These are phyloP conservation scores for Pseudocercospora musae DNA, from an alignment of 2,329 filamentous ascomycete genomes.

Conservation along the genomic window DNA sequence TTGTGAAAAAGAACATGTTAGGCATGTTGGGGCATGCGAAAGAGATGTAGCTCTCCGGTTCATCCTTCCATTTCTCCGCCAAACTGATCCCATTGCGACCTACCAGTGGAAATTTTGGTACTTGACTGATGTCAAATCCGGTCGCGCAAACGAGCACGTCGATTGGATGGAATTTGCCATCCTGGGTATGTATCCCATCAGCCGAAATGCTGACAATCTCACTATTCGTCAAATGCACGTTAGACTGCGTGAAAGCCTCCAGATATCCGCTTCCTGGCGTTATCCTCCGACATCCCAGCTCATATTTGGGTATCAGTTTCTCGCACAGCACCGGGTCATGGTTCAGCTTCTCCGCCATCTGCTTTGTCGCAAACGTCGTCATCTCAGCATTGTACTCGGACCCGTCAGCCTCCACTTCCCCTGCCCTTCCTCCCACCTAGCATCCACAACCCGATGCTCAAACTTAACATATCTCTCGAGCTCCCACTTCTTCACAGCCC, in stretches of 20 bases:
- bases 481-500: slow-evolving; percentile 39
- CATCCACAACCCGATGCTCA: slow-evolving; percentile 38
- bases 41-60: slow-evolving; percentile 30
- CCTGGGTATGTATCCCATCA: slow-evolving; percentile 38
- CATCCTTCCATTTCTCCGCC: slow-evolving; percentile 28
- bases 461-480: slow-evolving; percentile 41
- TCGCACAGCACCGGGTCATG: slow-evolving; percentile 56
- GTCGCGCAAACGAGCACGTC: slow-evolving; percentile 50
- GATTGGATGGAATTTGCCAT: slow-evolving; percentile 38
- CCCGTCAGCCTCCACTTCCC: slow-evolving; percentile 40
- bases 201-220: slow-evolving; percentile 39
- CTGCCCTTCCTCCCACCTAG: slow-evolving; percentile 39
- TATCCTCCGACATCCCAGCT: slow-evolving; percentile 48
- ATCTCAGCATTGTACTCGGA: slow-evolving; percentile 48
- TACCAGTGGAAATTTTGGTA: slow-evolving; percentile 35
- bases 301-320: slow-evolving; percentile 44
- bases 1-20: slow-evolving; percentile 39
- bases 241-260: slow-evolving; percentile 46
- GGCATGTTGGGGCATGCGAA: slow-evolving; percentile 32
- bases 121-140: slow-evolving; percentile 39
- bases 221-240: slow-evolving; percentile 44
- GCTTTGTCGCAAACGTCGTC: slow-evolving; percentile 47
- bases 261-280: slow-evolving; percentile 52
- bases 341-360: slow-evolving; percentile 53
- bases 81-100: slow-evolving; percentile 36